Conservation (phyloP, 805 yeast genomes). For the Naumovozyma castellii region DNA sequence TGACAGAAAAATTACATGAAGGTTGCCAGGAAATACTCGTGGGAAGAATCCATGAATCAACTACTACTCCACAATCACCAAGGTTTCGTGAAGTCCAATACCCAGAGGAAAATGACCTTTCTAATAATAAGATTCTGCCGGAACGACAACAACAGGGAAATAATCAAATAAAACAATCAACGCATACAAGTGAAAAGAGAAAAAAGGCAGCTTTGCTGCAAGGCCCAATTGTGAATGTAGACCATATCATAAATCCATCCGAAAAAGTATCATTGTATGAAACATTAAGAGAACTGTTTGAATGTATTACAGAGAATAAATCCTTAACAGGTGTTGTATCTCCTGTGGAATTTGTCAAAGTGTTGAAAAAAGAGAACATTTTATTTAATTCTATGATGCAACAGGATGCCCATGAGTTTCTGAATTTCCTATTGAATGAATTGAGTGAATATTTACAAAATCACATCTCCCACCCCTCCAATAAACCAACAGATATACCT, state of each 20-base stretch:
- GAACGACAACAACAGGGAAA: neutral
- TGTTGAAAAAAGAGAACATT: slow-evolving; percentile 71
- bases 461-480: neutral
- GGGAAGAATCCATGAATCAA: slow-evolving; percentile 13
- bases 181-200: slow-evolving; percentile 49
- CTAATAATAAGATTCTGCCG: neutral
- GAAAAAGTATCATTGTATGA: slow-evolving; percentile 42
- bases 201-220: slow-evolving; percentile 66
- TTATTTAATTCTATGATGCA: slow-evolving; percentile 88
- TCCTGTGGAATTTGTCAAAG: slow-evolving; percentile 63
- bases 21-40: slow-evolving; percentile 22
- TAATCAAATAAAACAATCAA: neutral
- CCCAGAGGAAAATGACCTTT: neutral
- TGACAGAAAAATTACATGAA: slow-evolving; percentile 25
- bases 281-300: slow-evolving; percentile 77
- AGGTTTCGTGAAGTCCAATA: neutral
- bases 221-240: slow-evolving; percentile 81
- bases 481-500: slow-evolving; percentile 1
- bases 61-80: neutral
- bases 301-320: slow-evolving; percentile 63
- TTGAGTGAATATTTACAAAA: slow-evolving; percentile 36
- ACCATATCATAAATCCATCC: slow-evolving; percentile 39
- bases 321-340: slow-evolving; percentile 75
- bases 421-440: slow-evolving; percentile 78
- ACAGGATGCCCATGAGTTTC: slow-evolving; percentile 96